Evolutionary conservation across 495 filamentous ascomycete species (phyloP).

Genomic region (Aspergillus biplanus): DNA sequence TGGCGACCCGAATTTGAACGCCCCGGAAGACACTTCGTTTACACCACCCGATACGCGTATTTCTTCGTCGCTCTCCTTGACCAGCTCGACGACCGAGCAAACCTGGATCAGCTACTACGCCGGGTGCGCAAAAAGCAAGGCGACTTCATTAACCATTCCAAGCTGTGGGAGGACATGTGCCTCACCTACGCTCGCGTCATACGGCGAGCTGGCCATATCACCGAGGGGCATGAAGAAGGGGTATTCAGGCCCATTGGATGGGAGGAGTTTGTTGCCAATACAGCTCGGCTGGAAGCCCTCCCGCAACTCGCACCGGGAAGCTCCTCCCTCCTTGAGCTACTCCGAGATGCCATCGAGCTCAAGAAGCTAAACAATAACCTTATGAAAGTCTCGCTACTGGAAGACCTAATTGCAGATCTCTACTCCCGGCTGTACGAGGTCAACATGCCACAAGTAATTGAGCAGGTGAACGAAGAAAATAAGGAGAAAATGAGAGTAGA

Average conservation of each 20-base stretch:
- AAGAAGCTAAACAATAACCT: conserved; percentile 85
- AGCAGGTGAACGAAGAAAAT: conserved; percentile 54
- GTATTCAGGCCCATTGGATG: conserved; percentile 76
- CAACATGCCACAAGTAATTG: conserved; percentile 50
- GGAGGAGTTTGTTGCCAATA: conserved; percentile 77
- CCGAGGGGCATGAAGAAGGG: conserved; percentile 70
- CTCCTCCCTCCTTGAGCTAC: conserved; percentile 60
- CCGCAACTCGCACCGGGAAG: conserved; percentile 45
- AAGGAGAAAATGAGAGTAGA: conserved; percentile 63
- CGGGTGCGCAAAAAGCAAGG: conserved; percentile 78
- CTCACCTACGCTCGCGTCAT: conserved; percentile 73
- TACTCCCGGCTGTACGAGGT: conserved; percentile 78
- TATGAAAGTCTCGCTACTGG: conserved; percentile 82
- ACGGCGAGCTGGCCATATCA: conserved; percentile 67
- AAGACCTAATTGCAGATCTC: conserved; percentile 86
- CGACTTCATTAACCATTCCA: conserved; percentile 83
- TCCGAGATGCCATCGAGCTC: conserved; percentile 86
- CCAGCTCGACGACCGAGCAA: conserved; percentile 74
- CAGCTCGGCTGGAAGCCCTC: conserved; percentile 57
- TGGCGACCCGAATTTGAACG: conserved; percentile 96
- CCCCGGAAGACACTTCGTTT: conserved; percentile 90
- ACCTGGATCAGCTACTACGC: conserved; percentile 78
- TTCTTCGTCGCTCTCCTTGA: conserved; percentile 77
- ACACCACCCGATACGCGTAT: conserved; percentile 84
- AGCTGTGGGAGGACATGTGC: conserved; percentile 84